phyloP scores from a whole-genome alignment of 2,329 filamentous ascomycete species.

The Dactylellina parvicollis region DNA sequence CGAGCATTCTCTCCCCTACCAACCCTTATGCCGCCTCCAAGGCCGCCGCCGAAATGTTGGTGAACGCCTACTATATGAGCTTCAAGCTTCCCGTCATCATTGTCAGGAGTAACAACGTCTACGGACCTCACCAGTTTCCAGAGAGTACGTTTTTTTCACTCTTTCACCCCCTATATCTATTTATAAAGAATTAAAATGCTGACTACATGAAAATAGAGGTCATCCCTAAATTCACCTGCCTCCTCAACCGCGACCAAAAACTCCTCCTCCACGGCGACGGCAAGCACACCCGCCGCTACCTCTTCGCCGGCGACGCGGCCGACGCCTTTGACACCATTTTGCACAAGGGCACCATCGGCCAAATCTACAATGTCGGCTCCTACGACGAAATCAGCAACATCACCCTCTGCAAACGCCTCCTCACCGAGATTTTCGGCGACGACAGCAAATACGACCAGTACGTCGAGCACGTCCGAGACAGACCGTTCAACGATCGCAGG shows the following conservation, averaged over 20 bases:
- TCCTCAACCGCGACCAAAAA: slow-evolving; percentile 73
- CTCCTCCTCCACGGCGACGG: slow-evolving; percentile 81
- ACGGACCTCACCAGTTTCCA: slow-evolving; percentile 83
- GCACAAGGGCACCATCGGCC: slow-evolving; percentile 77
- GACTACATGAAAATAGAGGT: slow-evolving; percentile 69
- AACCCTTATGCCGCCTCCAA: slow-evolving; percentile 85
- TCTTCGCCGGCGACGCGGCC: slow-evolving; percentile 80
- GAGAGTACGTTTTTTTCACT: slow-evolving; percentile 71
- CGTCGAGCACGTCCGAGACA: slow-evolving; percentile 79
- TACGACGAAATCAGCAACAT: slow-evolving; percentile 80
- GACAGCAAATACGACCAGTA: slow-evolving; percentile 68
- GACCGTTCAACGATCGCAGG: slow-evolving; percentile 79
- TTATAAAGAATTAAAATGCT: not conserved
- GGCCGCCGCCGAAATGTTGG: slow-evolving; percentile 83
- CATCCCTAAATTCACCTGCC: slow-evolving; percentile 81
- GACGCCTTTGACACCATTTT: slow-evolving; percentile 86
- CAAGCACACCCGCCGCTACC: slow-evolving; percentile 76
- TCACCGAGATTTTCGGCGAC: slow-evolving; percentile 71
- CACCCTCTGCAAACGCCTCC: slow-evolving; percentile 72
- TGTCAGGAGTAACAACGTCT: slow-evolving; percentile 84
- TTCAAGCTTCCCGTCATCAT: slow-evolving; percentile 83
- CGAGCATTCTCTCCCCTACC: slow-evolving; percentile 78
- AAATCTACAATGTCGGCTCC: slow-evolving; percentile 85
- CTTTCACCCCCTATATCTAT: not conserved
- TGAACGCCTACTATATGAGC: slow-evolving; percentile 85